Percentiles rank a stretch among this genome's conserved stretches.
Conservation (phyloP, 305 asterid species). For the Fraxinus paxiana region DNA sequence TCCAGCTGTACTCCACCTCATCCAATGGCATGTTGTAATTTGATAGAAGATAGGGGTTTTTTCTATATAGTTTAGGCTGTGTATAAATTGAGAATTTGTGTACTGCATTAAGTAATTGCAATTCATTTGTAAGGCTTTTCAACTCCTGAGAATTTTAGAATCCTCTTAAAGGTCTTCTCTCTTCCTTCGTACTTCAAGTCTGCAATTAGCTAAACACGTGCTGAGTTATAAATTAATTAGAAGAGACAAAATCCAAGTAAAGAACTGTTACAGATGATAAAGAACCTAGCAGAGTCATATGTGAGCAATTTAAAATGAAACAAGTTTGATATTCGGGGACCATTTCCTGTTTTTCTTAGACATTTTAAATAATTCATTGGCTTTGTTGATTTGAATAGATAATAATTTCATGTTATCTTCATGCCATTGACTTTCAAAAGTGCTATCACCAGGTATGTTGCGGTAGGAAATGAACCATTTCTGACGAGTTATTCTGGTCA, state of each 20-base stretch:
- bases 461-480: constrained; percentile 93
- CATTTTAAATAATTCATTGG: not conserved
- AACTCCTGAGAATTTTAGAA: not conserved
- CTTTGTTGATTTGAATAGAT: not conserved
- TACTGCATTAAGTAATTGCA: not conserved
- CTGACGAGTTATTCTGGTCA: constrained; percentile 71
- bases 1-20: not conserved
- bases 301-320: not conserved
- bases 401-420: not conserved
- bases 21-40: not conserved
- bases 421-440: constrained; percentile 14
- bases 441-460: constrained; percentile 58
- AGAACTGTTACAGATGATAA: not conserved
- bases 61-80: not conserved
- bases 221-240: not conserved
- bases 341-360: not conserved
- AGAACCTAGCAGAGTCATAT: not conserved
- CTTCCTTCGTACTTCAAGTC: not conserved
- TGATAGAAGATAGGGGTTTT: not conserved
- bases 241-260: not conserved
- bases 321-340: not conserved
- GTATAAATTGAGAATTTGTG: not conserved
- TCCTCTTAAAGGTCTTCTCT: not conserved
- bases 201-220: not conserved
- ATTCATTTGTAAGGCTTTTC: not conserved